Evolutionary conservation across 208 protist genomes (phyloP), one percentile per base, ranked within the genome.

Genomic region (Angomonas ambiguus): DNA sequence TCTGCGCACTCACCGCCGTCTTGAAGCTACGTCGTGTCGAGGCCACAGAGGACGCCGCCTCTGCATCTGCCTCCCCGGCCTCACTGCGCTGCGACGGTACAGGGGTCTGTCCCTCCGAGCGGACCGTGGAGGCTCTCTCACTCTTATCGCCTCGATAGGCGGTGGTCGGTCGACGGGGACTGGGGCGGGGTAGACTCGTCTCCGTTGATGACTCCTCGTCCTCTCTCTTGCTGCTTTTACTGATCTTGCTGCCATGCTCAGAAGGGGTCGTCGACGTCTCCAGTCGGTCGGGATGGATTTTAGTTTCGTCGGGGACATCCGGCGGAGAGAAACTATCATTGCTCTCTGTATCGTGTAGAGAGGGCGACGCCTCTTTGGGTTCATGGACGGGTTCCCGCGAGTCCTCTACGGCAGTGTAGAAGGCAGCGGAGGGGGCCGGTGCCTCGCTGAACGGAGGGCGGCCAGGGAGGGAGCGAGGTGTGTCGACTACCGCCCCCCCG

Each of bases 1-100:
- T 56, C 49, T 56, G 49, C n/a, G 49, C 49, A 24, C n/a, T 30
- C 49, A 56, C 49, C 49, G 49, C 49, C 10, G 49, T 56, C n/a
- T 56, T 16, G 22, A 56, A 56, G n/a, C n/a, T 56, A 11, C 11
- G 11, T 24, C 6, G n/a, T 8, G 49, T 56, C 10, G 49, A 6
- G n/a, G 49, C 49, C n/a, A 8, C 49, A 27, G 49, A 56, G n/a
- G 22, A 8, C 10, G 22, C n/a, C n/a, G 8, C 38, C 38, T 16
- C 38, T 45, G 11, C 38, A n/a, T 45, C 38, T 45, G 16, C 38
- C 11, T 45, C 16, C 8, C 38, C 16, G 16, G n/a, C n/a, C n/a
- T n/a, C n/a, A n/a, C n/a, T n/a, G n/a, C n/a, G n/a, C n/a, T n/a
- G n/a, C n/a, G n/a, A n/a, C n/a, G n/a, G n/a, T n/a, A n/a, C n/a